phyloP scores from a whole-genome alignment of 2,329 filamentous ascomycete genomes.

The Diatrype stigma region DNA sequence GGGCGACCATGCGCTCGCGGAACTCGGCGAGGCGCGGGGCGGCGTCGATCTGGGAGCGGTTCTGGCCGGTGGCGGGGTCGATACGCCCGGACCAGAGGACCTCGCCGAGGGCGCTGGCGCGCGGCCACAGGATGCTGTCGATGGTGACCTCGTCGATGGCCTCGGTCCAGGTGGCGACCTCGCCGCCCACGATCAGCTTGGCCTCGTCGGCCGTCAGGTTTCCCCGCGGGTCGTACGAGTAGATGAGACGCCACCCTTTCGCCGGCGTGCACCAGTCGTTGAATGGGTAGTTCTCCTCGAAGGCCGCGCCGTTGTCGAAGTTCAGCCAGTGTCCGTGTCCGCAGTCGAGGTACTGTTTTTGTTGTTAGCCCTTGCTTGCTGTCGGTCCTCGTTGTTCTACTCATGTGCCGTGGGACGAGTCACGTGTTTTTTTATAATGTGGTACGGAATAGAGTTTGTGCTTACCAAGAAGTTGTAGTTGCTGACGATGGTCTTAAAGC shows the following conservation, averaged over 20 bases:
- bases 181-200: conserved; percentile 72
- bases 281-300: conserved; percentile 61
- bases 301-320: conserved; percentile 55
- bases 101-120: conserved; percentile 69
- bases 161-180: conserved; percentile 79
- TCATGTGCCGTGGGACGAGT: too few relatives aligned
- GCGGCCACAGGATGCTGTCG: conserved; percentile 74
- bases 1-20: conserved; percentile 68
- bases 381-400: too few relatives aligned
- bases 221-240: conserved; percentile 70
- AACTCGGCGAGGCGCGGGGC: conserved; percentile 68
- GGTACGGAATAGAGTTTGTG: conserved; percentile 6
- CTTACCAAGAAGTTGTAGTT: conserved; percentile 74
- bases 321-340: conserved; percentile 77
- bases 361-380: conserved; percentile 19
- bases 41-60: conserved; percentile 67
- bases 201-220: conserved; percentile 58
- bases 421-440: conserved; percentile 1
- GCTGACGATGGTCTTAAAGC: conserved; percentile 69
- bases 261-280: conserved; percentile 74
- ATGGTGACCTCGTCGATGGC: conserved; percentile 71
- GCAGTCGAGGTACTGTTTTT: conserved; percentile 70
- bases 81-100: conserved; percentile 73
- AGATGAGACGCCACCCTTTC: conserved; percentile 79
- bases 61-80: conserved; percentile 57